Evolutionary conservation across 257 asterid species (phyloP).

Genomic region (Anisodus acutangulus): DNA sequence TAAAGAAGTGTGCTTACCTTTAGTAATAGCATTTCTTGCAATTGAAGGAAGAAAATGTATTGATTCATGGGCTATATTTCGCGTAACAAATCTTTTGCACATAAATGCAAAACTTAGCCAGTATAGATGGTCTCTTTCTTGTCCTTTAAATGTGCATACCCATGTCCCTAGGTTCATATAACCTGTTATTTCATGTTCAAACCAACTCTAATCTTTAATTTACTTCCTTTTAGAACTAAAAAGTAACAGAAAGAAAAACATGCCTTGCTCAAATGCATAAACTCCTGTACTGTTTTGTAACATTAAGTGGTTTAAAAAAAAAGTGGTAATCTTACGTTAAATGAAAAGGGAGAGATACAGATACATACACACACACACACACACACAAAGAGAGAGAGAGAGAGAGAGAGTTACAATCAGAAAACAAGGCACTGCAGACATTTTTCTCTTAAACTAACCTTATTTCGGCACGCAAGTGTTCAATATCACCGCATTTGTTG

Average conservation of each 20-base stretch:
- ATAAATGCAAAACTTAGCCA: background rate
- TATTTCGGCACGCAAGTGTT: conserved; percentile 88
- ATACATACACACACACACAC: background rate
- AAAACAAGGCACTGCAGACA: background rate
- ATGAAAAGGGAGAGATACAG: background rate
- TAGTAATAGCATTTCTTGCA: background rate
- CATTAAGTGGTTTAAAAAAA: background rate
- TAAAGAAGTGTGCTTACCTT: background rate
- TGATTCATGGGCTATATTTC: background rate
- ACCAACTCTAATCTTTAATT: conserved; percentile 1
- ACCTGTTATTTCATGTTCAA: conserved; percentile 20
- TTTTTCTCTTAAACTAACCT: conserved; percentile 54
- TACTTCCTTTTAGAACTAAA: conserved; percentile 4
- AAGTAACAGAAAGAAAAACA: background rate
- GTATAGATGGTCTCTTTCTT: background rate
- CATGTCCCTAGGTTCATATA: background rate
- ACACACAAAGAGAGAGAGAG: background rate
- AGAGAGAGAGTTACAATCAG: background rate
- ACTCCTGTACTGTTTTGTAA: background rate
- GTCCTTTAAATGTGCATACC: background rate
- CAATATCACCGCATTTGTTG: conserved; percentile 65
- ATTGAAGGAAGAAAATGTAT: conserved; percentile 22
- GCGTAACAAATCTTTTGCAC: background rate
- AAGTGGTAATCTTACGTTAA: background rate
- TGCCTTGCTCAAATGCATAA: background rate